phyloP scores from a whole-genome alignment of 2,329 filamentous ascomycete species.

The Penicillium psychrosexuale region DNA sequence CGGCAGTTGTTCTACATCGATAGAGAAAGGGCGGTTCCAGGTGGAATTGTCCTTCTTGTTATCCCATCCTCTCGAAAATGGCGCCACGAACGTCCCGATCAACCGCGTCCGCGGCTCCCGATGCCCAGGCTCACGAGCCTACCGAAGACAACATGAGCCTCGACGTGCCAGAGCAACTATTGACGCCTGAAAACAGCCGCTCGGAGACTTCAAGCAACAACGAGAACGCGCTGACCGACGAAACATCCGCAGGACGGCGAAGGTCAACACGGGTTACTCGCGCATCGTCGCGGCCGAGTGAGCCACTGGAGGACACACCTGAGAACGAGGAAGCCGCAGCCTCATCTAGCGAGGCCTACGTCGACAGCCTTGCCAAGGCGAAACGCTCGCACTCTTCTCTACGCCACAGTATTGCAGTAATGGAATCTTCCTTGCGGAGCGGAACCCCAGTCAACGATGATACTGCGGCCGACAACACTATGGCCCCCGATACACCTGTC shows the following conservation, averaged over 20 bases:
- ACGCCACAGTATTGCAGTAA: conserved; percentile 42
- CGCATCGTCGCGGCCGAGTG: conserved; percentile 35
- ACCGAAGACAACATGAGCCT: conserved; percentile 33
- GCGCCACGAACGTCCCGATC: conserved; percentile 27
- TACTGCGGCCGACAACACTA: conserved; percentile 24
- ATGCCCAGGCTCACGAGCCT: conserved; percentile 28
- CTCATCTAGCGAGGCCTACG: conserved; percentile 29
- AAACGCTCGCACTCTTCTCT: conserved; percentile 38
- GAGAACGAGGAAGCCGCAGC: conserved; percentile 22
- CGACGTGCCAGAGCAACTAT: conserved; percentile 39
- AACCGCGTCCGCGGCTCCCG: conserved; percentile 35
- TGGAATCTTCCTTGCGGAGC: conserved; percentile 35
- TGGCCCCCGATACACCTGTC: conserved; percentile 34
- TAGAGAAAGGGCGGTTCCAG: conserved; percentile 12
- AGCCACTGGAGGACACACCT: conserved; percentile 28
- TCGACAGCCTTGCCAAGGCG: conserved; percentile 37
- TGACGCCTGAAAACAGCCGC: conserved; percentile 44
- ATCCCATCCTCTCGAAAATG: conserved; percentile 24
- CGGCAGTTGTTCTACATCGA: conserved; percentile 14
- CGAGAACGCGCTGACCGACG: conserved; percentile 35
- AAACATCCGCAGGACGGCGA: conserved; percentile 32
- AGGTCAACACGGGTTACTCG: conserved; percentile 42
- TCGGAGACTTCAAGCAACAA: conserved; percentile 45
- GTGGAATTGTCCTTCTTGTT: conserved; percentile 13
- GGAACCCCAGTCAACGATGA: conserved; percentile 21